Base-by-base conservation (phyloP, 768 basidiomycete species). In the Pleurotus sapidus region DNA sequence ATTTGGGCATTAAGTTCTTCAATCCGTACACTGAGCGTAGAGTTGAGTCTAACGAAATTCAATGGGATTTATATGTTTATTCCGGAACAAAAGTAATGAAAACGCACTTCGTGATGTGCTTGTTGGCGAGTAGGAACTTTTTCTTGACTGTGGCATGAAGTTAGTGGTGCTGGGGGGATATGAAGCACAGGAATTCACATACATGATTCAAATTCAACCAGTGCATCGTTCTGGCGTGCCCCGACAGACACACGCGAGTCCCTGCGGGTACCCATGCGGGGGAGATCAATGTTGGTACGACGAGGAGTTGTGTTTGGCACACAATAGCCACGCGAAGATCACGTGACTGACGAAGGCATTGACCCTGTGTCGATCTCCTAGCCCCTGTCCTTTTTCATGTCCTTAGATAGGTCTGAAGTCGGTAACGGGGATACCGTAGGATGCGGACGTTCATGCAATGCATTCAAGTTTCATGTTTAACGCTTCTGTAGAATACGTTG, bases 41-140 rank as follows among this genome's bases (percentile, higher is more conserved):
- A 91, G 74, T 93, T 93, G 61, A 93, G 84, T 69, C 91, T 93
- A 63, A 5, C 25, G 34, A 9, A 9, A 18, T 12, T 23, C 6
- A 48, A 15, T 51, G 17, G 15, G 23, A 12, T 54, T 14, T 50
- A 57, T 47, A 38, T 57, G 15, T 23, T 30, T 46, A 38, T 11
- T 17, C 43, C 38, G 42, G 14, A 23, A 23, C 45, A 18, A 54
- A 39, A n/a, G 20, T n/a, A 37, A 39, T 30, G 30, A 34, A n/a
- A 25, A 69, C 81, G 39, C 63, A 92, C 91, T 93, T 93, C 23
- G 91, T 92, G 68, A 93, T 93, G 73, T 93, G 91, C 72, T 92
- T 93, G 74, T 93, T 93, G 57, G 91, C 90, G 59, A 92, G 86
- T 18, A 93, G 78, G 65, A 92, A 93, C 75, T 91, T 93, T 85